Evolutionary conservation across 1,284 basidiomycete genomes (phyloP), one percentile per base, ranked within the genome.

Genomic region (Ceratobasidium sp.): DNA sequence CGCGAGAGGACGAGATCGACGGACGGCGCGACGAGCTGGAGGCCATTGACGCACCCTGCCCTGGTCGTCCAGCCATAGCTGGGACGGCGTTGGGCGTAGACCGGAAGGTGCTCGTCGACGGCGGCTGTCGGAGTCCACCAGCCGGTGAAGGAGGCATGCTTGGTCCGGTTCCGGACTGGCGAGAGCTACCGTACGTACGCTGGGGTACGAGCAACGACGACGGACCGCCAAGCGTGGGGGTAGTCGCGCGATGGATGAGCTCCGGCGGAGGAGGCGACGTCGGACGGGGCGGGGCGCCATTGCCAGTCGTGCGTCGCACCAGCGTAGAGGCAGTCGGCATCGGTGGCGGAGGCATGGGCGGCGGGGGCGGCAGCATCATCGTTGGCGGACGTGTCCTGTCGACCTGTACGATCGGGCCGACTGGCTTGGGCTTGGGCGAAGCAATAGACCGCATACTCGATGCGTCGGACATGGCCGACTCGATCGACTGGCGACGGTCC

Each of bases 181-280:
- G 87, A 69, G 85, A 81, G 8, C 63, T 28, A 80, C 81, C 3
- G 42, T 86, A 86, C 60, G 85, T 82, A 79, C 86, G 84, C 78
- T 82, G 80, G 8, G 91, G 90, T 1, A 91, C 87, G 39, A 88
- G 87, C 28, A 93, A 85, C 66, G 75, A 58, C 3, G 74, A 76
- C 20, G 54, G 63, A 7, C 75, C 51, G 88, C 86, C 13, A 88
- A 94, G 90, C 1, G 90, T 90, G 0, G 95, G 94, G 0, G 94
- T 95, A 1, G 93, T 93, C 0, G 95, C 94, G 31, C 95, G 91
- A 80, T 94, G 91, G 78, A 96, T 90, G 80, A 95, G 91, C 77
- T 97, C 95, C 15, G 92, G 87, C 4, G 95, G 96, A 5, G 95
- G 95, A 0, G 96, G 95, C 0, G 96, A 97, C 0, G 90, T 92